These are phyloP conservation scores for Boletellus sp. DNA, from an alignment of 1,284 basidiomycete species.

Conservation along the genomic window DNA sequence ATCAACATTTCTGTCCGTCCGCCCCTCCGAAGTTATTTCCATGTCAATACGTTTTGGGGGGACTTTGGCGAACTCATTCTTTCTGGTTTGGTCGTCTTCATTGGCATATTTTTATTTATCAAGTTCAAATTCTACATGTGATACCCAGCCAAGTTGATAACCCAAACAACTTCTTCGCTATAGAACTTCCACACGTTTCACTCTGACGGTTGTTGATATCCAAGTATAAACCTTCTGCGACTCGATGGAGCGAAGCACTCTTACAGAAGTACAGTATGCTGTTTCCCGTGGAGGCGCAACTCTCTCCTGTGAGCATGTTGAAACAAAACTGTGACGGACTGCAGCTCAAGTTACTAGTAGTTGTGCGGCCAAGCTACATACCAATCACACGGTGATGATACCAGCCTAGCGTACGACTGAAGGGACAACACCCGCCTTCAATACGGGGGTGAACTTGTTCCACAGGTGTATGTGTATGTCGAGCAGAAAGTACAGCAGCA, in stretches of 20 bases:
- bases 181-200: no score
- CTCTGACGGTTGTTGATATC: background rate
- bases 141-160: conserved; percentile 6
- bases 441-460: no score
- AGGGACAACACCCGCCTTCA: no score
- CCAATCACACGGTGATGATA: no score
- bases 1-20: conserved; percentile 56
- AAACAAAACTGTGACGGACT: no score
- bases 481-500: no score
- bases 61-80: conserved; percentile 52
- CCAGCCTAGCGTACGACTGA: no score
- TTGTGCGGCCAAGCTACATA: no score
- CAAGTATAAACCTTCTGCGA: no score
- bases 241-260: background rate
- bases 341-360: no score
- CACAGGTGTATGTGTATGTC: no score
- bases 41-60: conserved; percentile 59
- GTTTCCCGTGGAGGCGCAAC: background rate
- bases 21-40: conserved; percentile 47
- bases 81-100: conserved; percentile 32
- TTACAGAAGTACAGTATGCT: background rate
- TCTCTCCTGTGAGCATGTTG: background rate
- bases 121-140: conserved; percentile 27
- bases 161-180: no score
- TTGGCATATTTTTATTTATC: conserved; percentile 35